These are phyloP conservation scores for Calocybe cyanea DNA, from an alignment of 768 basidiomycete species.

Conservation along the genomic window DNA sequence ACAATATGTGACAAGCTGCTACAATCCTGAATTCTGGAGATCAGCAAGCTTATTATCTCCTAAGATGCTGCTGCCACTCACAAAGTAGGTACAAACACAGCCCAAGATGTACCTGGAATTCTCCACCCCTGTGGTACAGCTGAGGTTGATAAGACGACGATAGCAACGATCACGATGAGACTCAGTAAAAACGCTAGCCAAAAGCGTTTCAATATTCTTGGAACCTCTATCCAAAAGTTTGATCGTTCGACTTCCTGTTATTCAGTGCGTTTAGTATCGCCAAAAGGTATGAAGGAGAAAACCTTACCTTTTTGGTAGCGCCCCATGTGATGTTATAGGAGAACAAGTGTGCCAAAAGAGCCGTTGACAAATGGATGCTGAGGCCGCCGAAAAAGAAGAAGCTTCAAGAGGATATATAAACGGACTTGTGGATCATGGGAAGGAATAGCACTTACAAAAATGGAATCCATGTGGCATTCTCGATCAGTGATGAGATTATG, in stretches of 20 bases:
- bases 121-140: slow-evolving; percentile 63
- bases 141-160: slow-evolving; percentile 51
- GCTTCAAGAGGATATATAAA: slow-evolving; percentile 29
- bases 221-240: slow-evolving; percentile 90
- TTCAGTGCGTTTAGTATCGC: background rate
- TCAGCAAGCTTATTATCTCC: slow-evolving; percentile 6
- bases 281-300: slow-evolving; percentile 1
- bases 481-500: slow-evolving; percentile 45
- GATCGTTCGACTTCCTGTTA: slow-evolving; percentile 77
- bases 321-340: slow-evolving; percentile 79
- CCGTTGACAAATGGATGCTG: slow-evolving; percentile 62
- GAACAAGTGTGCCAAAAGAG: slow-evolving; percentile 67
- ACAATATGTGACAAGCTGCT: slow-evolving; percentile 62
- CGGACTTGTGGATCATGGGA: slow-evolving; percentile 8
- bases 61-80: slow-evolving; percentile 27
- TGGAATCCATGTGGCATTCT: slow-evolving; percentile 62
- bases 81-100: slow-evolving; percentile 72
- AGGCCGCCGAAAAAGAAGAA: slow-evolving; percentile 80
- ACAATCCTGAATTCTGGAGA: slow-evolving; percentile 42
- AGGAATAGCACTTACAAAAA: slow-evolving; percentile 60
- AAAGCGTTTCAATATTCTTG: slow-evolving; percentile 78
- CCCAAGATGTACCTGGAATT: slow-evolving; percentile 63
- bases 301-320: slow-evolving; percentile 59
- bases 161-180: slow-evolving; percentile 43
- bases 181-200: slow-evolving; percentile 60